Evolutionary conservation across 2,329 filamentous ascomycete genomes (phyloP).

Genomic region (Fusarium pseudocircinatum): DNA sequence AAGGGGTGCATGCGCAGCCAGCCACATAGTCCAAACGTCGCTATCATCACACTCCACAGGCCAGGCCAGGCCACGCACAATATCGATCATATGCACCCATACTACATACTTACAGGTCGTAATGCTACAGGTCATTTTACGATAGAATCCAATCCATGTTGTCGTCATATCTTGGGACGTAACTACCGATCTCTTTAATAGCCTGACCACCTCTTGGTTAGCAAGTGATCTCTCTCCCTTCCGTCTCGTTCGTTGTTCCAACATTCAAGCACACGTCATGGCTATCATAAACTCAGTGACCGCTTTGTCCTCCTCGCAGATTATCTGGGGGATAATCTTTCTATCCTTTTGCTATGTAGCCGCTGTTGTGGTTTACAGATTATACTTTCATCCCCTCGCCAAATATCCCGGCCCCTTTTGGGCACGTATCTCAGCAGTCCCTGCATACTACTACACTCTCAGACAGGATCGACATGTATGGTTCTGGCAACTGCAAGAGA

Average conservation of each 20-base stretch:
- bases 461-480: conserved; percentile 34
- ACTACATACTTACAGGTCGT: neutral
- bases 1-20: neutral
- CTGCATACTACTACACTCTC: conserved; percentile 30
- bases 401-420: conserved; percentile 65
- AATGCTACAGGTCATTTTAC: neutral
- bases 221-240: neutral
- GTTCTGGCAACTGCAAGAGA: conserved; percentile 26
- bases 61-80: neutral
- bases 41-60: neutral
- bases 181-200: neutral
- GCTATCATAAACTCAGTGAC: neutral
- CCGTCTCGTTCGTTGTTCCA: neutral
- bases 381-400: conserved; percentile 61
- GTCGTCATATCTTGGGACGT: neutral
- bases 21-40: neutral
- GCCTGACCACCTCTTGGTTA: neutral
- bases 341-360: neutral
- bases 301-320: neutral
- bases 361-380: conserved; percentile 9
- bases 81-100: neutral
- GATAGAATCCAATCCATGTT: neutral
- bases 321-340: neutral
- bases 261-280: neutral
- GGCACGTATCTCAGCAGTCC: conserved; percentile 53